These are phyloP conservation scores for Colletotrichum godetiae DNA, from an alignment of 2,329 filamentous ascomycete species.

Conservation along the genomic window DNA sequence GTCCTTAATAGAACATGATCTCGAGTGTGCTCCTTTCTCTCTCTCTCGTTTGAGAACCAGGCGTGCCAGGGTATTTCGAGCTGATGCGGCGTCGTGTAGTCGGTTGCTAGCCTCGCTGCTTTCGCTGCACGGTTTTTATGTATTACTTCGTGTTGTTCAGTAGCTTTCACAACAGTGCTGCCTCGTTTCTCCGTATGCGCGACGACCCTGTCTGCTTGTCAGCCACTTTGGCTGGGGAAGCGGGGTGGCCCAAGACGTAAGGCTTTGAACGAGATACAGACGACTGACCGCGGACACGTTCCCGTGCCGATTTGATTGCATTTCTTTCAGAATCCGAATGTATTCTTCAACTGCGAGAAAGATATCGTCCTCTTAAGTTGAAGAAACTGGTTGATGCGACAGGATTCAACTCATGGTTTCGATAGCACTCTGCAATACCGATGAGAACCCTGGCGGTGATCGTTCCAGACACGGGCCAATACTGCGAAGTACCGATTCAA, in stretches of 20 bases:
- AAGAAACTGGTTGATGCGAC: not conserved
- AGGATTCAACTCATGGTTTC: not conserved
- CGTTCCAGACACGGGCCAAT: conserved; percentile 15
- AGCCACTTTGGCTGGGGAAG: conserved; percentile 15
- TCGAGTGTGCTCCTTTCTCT: not conserved
- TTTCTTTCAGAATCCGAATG: not conserved
- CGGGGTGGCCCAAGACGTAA: not conserved
- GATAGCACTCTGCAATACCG: not conserved
- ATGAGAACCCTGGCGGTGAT: conserved; percentile 20
- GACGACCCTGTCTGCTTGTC: conserved; percentile 12
- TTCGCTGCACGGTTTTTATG: not conserved
- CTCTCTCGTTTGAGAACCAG: not conserved
- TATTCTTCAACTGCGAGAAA: not conserved
- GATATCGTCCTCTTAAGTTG: not conserved
- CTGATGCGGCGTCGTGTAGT: not conserved
- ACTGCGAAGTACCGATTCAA: not conserved
- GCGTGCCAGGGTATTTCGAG: not conserved
- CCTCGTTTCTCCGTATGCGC: not conserved
- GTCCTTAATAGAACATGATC: not conserved
- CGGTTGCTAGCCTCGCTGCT: not conserved
- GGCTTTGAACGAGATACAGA: not conserved
- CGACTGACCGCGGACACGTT: not conserved
- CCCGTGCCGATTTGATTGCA: not conserved
- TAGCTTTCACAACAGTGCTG: not conserved
- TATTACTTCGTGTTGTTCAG: not conserved